Conservation (phyloP, 148 eudicot genomes). For the Beta vulgaris region DNA sequence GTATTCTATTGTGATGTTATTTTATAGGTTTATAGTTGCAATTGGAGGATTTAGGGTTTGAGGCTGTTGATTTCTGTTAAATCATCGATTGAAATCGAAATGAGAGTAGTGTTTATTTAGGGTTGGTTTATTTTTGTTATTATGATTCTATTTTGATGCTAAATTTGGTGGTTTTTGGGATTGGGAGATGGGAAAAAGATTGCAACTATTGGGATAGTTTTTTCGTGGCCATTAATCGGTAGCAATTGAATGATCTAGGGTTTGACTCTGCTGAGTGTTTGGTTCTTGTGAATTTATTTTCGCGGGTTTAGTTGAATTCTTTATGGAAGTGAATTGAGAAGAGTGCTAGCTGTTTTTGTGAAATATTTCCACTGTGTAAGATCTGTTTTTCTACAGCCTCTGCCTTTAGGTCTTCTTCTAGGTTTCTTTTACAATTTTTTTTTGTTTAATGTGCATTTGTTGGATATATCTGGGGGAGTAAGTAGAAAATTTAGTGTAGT, state of each 20-base stretch:
- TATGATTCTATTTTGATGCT: background rate
- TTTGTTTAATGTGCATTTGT: background rate
- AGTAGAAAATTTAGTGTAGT: no score
- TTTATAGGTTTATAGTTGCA: no score
- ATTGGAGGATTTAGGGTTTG: no score
- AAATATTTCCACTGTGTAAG: no score
- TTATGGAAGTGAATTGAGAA: background rate
- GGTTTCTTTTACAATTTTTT: background rate
- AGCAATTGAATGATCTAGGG: background rate
- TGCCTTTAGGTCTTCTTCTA: background rate
- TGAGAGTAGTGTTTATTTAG: background rate
- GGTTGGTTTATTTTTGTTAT: background rate
- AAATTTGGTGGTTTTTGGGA: background rate
- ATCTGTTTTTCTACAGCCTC: no score
- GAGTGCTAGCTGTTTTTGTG: background rate
- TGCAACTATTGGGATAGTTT: background rate
- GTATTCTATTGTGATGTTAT: no score
- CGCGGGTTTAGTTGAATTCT: background rate
- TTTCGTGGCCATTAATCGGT: background rate
- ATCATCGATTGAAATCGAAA: no score
- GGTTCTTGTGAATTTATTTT: background rate
- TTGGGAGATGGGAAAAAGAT: background rate
- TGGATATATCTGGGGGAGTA: background rate
- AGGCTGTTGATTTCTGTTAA: no score
- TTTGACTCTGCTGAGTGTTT: background rate